A percentile compares a stretch with the other conserved stretches of the same genome.
These are phyloP conservation scores for Scheffersomyces segobiensis DNA, from an alignment of 1,139 yeast species.

Conservation along the genomic window DNA sequence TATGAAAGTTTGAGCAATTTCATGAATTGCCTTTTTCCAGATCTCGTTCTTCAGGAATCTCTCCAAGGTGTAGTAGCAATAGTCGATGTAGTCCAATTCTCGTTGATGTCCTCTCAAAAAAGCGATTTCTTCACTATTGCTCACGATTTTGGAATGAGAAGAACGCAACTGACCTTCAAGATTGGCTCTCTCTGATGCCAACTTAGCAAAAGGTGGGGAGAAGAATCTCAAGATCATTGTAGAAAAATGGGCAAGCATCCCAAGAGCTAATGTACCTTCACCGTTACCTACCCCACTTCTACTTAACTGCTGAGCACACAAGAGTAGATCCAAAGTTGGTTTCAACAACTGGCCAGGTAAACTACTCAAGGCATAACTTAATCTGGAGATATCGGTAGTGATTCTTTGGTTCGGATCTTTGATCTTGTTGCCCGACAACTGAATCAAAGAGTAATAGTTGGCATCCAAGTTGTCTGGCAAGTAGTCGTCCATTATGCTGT, in stretches of 20 bases:
- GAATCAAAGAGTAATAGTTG: slow-evolving; percentile 55
- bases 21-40: slow-evolving; percentile 73
- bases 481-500: slow-evolving; percentile 63
- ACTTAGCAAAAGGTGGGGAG: slow-evolving; percentile 88
- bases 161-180: slow-evolving; percentile 85
- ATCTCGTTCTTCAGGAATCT: slow-evolving; percentile 77
- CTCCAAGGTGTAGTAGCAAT: slow-evolving; percentile 78
- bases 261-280: slow-evolving; percentile 82
- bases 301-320: slow-evolving; percentile 81
- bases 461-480: slow-evolving; percentile 60
- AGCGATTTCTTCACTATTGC: slow-evolving; percentile 85
- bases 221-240: slow-evolving; percentile 71
- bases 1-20: slow-evolving; percentile 76
- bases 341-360: slow-evolving; percentile 86
- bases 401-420: slow-evolving; percentile 82
- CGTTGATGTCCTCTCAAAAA: slow-evolving; percentile 77
- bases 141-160: slow-evolving; percentile 77
- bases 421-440: slow-evolving; percentile 56
- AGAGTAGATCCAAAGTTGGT: slow-evolving; percentile 76
- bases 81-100: slow-evolving; percentile 78
- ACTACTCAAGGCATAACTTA: slow-evolving; percentile 69
- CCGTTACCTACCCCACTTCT: slow-evolving; percentile 76
- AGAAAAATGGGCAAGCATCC: slow-evolving; percentile 78
- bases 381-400: slow-evolving; percentile 75
- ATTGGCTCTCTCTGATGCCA: slow-evolving; percentile 76